A percentile compares a stretch with the other conserved stretches of the same genome.
Evolutionary conservation across 345 rosid species (phyloP).

Genomic region (Citrus medica): DNA sequence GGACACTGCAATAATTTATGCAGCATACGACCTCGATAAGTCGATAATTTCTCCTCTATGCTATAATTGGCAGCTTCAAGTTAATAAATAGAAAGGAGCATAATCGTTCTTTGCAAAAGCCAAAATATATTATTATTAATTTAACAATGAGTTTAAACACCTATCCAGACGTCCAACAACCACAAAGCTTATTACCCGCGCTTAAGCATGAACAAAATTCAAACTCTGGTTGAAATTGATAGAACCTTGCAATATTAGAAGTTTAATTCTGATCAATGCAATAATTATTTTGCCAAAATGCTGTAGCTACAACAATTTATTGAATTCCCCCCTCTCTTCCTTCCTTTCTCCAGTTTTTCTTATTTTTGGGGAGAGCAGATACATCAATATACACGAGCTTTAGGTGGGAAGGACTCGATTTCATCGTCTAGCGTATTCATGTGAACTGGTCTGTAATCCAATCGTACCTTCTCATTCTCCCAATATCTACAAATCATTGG

Average conservation of each 20-base stretch:
- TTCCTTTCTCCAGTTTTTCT: not conserved
- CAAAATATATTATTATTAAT: not conserved
- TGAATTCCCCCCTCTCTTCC: slow-evolving; percentile 7
- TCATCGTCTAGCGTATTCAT: slow-evolving; percentile 92
- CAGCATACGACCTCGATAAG: not conserved
- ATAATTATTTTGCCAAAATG: slow-evolving; percentile 18
- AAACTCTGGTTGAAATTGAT: not conserved
- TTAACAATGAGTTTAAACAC: not conserved
- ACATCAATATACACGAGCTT: slow-evolving; percentile 90
- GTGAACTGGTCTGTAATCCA: slow-evolving; percentile 96
- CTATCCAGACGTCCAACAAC: not conserved
- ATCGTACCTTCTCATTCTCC: slow-evolving; percentile 89
- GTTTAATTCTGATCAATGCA: slow-evolving; percentile 13
- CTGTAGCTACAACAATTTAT: slow-evolving; percentile 27
- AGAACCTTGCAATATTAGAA: not conserved
- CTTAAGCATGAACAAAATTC: slow-evolving; percentile 1
- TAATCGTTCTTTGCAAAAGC: not conserved
- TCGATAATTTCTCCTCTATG: not conserved
- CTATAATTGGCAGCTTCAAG: not conserved
- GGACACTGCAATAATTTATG: too few relatives aligned
- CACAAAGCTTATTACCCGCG: not conserved
- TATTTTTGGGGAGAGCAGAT: slow-evolving; percentile 6
- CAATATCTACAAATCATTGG: slow-evolving; percentile 54
- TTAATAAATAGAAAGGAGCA: not conserved
- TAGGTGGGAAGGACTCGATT: slow-evolving; percentile 84